These are phyloP conservation scores for Aspergillus heteromorphus DNA, from an alignment of 495 filamentous ascomycete genomes.

Conservation along the genomic window DNA sequence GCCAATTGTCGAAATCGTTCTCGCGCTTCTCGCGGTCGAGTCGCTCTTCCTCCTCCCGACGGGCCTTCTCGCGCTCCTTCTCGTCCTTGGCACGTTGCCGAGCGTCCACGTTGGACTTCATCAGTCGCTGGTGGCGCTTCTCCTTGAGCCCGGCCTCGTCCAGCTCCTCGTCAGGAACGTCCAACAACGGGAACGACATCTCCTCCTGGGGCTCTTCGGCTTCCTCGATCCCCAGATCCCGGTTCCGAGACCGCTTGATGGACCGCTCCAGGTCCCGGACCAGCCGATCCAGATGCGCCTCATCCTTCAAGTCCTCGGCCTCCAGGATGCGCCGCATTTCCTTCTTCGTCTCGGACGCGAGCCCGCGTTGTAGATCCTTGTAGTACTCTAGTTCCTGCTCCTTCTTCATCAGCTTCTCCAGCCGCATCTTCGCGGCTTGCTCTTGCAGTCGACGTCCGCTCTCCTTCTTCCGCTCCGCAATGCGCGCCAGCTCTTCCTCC, in stretches of 20 bases:
- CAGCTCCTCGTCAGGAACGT: slow-evolving; percentile 84
- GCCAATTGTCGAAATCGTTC: slow-evolving; percentile 81
- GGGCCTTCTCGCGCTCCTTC: slow-evolving; percentile 84
- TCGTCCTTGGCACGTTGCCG: slow-evolving; percentile 87
- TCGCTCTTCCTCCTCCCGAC: slow-evolving; percentile 74
- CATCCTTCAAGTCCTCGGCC: slow-evolving; percentile 85
- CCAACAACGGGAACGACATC: slow-evolving; percentile 80
- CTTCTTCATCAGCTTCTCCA: slow-evolving; percentile 91
- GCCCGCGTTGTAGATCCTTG: slow-evolving; percentile 65
- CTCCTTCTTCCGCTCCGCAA: slow-evolving; percentile 89
- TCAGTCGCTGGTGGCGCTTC: slow-evolving; percentile 83
- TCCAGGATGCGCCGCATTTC: slow-evolving; percentile 81
- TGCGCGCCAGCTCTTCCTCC: slow-evolving; percentile 81
- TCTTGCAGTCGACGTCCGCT: slow-evolving; percentile 87
- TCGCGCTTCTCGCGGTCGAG: slow-evolving; percentile 77
- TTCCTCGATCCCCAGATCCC: slow-evolving; percentile 81
- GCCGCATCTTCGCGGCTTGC: slow-evolving; percentile 91
- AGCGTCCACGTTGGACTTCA: slow-evolving; percentile 92
- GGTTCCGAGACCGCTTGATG: slow-evolving; percentile 82
- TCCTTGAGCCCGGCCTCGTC: slow-evolving; percentile 85
- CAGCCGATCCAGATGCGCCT: slow-evolving; percentile 68
- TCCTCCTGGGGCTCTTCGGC: slow-evolving; percentile 69
- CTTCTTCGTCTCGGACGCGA: slow-evolving; percentile 75
- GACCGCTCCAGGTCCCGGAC: slow-evolving; percentile 85
- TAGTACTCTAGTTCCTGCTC: slow-evolving; percentile 95